phyloP scores from a whole-genome alignment of 148 eudicot species.

The Camellia lanceoleosa region DNA sequence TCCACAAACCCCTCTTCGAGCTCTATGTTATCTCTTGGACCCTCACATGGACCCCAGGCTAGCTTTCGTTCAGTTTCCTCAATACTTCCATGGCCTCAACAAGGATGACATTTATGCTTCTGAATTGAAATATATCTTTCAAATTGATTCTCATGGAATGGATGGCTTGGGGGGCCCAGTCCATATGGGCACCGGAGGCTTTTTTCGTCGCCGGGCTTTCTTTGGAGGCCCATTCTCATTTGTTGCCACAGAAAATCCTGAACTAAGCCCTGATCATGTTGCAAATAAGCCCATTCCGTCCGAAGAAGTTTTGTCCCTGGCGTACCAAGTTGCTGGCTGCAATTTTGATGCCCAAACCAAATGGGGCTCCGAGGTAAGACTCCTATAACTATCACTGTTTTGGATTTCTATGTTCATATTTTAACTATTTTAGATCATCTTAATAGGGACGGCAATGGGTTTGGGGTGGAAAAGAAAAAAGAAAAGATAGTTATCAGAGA shows the following conservation, averaged over 20 bases:
- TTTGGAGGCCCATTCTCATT: slow-evolving; percentile 37
- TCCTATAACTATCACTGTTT: not conserved
- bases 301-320: slow-evolving; percentile 21
- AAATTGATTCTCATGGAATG: slow-evolving; percentile 49
- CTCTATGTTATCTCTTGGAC: slow-evolving; percentile 55
- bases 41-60: slow-evolving; percentile 25
- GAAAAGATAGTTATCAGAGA: too few relatives aligned
- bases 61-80: slow-evolving; percentile 71
- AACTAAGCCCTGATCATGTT: slow-evolving; percentile 25
- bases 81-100: slow-evolving; percentile 53
- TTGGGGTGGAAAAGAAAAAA: too few relatives aligned
- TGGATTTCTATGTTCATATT: not conserved
- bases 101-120: slow-evolving; percentile 46
- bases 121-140: slow-evolving; percentile 50
- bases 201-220: slow-evolving; percentile 58
- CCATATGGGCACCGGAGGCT: slow-evolving; percentile 65
- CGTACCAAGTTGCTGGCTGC: slow-evolving; percentile 29
- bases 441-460: too few relatives aligned
- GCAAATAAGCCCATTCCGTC: slow-evolving; percentile 28
- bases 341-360: slow-evolving; percentile 28
- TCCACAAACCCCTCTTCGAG: slow-evolving; percentile 52
- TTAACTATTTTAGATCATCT: too few relatives aligned
- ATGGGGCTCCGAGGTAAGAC: slow-evolving; percentile 47
- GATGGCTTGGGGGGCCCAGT: slow-evolving; percentile 68
- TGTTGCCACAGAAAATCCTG: slow-evolving; percentile 21